phyloP scores from a whole-genome alignment of 768 basidiomycete genomes.

The Pseudohyphozyma bogoriensis region DNA sequence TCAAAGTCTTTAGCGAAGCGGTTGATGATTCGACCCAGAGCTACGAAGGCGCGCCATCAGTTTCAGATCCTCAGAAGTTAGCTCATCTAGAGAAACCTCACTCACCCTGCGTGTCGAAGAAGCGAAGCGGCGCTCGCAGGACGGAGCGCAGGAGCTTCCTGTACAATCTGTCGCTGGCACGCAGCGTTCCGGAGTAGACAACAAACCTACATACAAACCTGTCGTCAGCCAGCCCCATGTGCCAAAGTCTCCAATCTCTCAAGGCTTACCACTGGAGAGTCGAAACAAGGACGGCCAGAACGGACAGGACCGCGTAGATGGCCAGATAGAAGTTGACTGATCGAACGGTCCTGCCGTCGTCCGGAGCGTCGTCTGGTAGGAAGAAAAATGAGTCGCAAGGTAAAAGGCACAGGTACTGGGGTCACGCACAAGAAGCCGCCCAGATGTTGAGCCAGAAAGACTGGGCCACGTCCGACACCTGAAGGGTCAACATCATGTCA shows the following conservation, averaged over 20 bases:
- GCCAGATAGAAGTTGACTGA: slow-evolving; percentile 26
- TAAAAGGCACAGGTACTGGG: background rate
- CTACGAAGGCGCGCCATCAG: background rate
- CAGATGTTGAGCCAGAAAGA: slow-evolving; percentile 29
- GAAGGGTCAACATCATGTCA: too few relatives aligned
- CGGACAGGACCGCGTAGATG: slow-evolving; percentile 26
- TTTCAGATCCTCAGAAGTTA: too few relatives aligned
- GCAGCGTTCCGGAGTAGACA: slow-evolving; percentile 29
- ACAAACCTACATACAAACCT: slow-evolving; percentile 14
- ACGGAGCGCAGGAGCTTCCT: slow-evolving; percentile 25
- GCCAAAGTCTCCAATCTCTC: background rate
- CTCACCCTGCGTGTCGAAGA: slow-evolving; percentile 32
- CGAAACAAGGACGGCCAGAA: slow-evolving; percentile 23
- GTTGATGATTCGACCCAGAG: slow-evolving; percentile 16
- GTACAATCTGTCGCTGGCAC: slow-evolving; percentile 22
- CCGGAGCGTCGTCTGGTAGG: slow-evolving; percentile 3
- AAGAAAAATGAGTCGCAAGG: background rate
- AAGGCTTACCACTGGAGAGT: slow-evolving; percentile 22
- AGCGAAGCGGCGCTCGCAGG: slow-evolving; percentile 31
- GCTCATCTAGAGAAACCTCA: background rate
- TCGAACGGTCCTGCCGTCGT: background rate
- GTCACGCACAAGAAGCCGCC: slow-evolving; percentile 19
- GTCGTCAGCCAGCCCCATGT: background rate
- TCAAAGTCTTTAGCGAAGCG: slow-evolving; percentile 31
- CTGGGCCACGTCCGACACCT: slow-evolving; percentile 24